A percentile compares a stretch with the other conserved stretches of the same genome.
Conservation (phyloP, 352 stramenopile genomes). For the Phytophthora cryptogea region DNA sequence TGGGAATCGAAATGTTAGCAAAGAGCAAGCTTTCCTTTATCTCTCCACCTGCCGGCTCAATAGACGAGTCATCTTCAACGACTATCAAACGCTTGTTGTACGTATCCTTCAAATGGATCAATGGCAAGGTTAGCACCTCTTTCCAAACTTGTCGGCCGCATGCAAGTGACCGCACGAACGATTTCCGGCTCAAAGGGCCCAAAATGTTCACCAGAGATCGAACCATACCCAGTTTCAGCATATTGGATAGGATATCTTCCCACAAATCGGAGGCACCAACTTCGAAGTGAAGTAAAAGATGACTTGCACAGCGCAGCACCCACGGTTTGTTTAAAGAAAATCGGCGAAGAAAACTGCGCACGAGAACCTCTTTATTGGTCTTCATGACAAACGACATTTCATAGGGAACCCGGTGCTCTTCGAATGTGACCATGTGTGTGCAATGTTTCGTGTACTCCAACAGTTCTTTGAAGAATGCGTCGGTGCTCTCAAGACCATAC, state of each 20-base stretch:
- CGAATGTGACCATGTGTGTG: slow-evolving; percentile 51
- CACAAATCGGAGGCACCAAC: slow-evolving; percentile 48
- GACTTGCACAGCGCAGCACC: slow-evolving; percentile 44
- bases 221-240: slow-evolving; percentile 52
- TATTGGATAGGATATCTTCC: slow-evolving; percentile 51
- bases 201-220: slow-evolving; percentile 49
- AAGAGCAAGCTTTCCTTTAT: slow-evolving; percentile 17
- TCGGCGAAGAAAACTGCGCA: slow-evolving; percentile 51
- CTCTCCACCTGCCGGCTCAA: not conserved
- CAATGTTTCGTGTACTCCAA: slow-evolving; percentile 40
- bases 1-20: slow-evolving; percentile 20
- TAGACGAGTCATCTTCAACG: not conserved
- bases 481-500: slow-evolving; percentile 17
- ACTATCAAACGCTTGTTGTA: not conserved
- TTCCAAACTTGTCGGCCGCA: slow-evolving; percentile 44
- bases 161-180: slow-evolving; percentile 42
- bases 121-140: slow-evolving; percentile 33
- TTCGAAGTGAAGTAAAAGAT: slow-evolving; percentile 61
- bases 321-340: slow-evolving; percentile 31
- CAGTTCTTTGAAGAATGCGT: slow-evolving; percentile 41
- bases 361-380: slow-evolving; percentile 50
- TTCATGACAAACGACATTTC: slow-evolving; percentile 47
- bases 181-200: slow-evolving; percentile 33
- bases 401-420: slow-evolving; percentile 58
- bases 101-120: slow-evolving; percentile 21